phyloP scores from a whole-genome alignment of 345 rosid genomes.

The Fremontodendron californicum region DNA sequence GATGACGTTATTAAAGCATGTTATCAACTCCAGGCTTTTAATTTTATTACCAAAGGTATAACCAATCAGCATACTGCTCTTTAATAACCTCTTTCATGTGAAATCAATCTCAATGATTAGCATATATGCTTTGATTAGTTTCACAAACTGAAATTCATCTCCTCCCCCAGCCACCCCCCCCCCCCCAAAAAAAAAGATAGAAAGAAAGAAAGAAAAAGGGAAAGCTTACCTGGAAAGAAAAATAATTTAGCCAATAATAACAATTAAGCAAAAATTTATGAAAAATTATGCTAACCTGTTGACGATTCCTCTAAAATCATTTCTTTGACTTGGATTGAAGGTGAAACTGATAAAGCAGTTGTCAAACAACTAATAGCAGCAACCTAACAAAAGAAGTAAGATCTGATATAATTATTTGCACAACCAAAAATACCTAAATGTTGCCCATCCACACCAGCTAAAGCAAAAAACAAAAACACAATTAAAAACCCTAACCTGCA shows the following conservation, averaged over 20 bases:
- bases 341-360: conserved; percentile 71
- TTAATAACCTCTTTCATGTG: background rate
- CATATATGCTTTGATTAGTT: background rate
- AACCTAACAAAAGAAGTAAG: conserved; percentile 43
- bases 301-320: conserved; percentile 63
- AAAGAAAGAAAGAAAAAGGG: background rate
- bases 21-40: background rate
- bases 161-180: background rate
- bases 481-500: conserved; percentile 55
- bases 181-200: too few relatives aligned
- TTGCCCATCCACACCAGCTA: background rate
- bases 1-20: background rate
- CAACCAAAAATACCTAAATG: background rate
- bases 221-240: background rate
- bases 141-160: background rate
- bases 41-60: background rate
- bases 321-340: conserved; percentile 52
- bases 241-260: background rate
- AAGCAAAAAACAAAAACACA: background rate
- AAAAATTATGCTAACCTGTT: conserved; percentile 43
- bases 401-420: background rate
- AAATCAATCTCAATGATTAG: background rate
- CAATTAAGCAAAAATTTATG: background rate
- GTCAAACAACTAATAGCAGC: conserved; percentile 73
- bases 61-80: background rate